Evolutionary conservation across 208 protist genomes (phyloP), one percentile per base, ranked within the genome.

Genomic region (Wallacemonas collosoma): DNA sequence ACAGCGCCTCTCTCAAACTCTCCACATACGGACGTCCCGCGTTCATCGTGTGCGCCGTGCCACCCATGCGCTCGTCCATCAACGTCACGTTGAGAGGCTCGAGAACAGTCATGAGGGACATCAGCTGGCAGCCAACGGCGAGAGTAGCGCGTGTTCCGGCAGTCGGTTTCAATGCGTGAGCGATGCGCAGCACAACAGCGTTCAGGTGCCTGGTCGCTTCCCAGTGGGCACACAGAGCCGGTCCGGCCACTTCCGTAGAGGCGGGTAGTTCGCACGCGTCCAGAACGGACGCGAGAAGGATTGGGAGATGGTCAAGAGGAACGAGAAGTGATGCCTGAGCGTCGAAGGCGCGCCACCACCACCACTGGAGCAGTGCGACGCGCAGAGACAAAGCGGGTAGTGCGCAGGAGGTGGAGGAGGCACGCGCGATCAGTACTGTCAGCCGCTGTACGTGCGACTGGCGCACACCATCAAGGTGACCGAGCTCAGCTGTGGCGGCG

Each of bases 321-420:
- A 65, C 6, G 9, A 17, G 9, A 44, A 63, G 44, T 38, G 57
- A n/a, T 7, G 45, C 8, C 12, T 12, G 45, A 14, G 45, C 45
- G 8, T 50, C 45, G 12, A 50, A 14, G 6, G 8, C 45, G 12
- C 45, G 6, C 45, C 8, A 15, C 60, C 60, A 65, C 60, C 60
- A 65, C 60, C 60, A 65, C 7, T 65, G 60, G 36, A 62, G 56
- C 56, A 62, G 36, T 5, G 56, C 56, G 5, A 15, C 36, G 56
- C 43, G 26, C 36, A 62, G 17, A 43, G 56, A 15, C 56, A 57
- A 6, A 36, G 53, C 14, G 15, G 56, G 8, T 7, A 12, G 3
- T 5, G 9, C 41, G 6, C 6, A 17, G 12, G 4, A 14, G 5
- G 38, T 11, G 6, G 36, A 6, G 40, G 15, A 12, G 40, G 3